Evolutionary conservation across 1,139 yeast genomes (phyloP).

Genomic region (Hyphopichia wangnamkhiaoensis): DNA sequence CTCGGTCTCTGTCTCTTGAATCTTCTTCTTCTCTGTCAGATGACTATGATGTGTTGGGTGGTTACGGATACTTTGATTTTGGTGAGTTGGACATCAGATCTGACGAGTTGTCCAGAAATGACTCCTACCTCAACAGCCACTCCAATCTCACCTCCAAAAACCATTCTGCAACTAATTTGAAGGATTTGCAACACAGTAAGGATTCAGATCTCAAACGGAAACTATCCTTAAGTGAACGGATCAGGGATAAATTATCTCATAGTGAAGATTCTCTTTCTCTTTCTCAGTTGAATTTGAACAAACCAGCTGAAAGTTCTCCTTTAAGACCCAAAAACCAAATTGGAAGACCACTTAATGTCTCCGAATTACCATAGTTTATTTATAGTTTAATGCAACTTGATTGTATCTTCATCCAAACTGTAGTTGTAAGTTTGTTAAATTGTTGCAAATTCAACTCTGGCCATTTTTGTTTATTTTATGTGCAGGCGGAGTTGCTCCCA

Average conservation of each 20-base stretch:
- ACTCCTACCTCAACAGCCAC: conserved; percentile 31
- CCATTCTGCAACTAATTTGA: conserved; percentile 34
- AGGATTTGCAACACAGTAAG: conserved; percentile 14
- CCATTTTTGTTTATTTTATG: no score
- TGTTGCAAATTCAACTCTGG: no score
- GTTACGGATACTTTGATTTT: conserved; percentile 76
- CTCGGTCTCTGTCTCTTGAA: conserved; percentile 1
- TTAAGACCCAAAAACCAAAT: conserved; percentile 15
- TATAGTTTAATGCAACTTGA: no score
- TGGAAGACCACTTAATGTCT: conserved; percentile 25
- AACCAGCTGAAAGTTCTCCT: background rate
- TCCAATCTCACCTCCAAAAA: conserved; percentile 27
- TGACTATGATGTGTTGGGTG: conserved; percentile 54
- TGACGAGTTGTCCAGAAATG: conserved; percentile 30
- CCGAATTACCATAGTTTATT: conserved; percentile 6
- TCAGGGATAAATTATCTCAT: conserved; percentile 36
- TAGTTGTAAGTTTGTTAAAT: no score
- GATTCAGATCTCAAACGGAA: conserved; percentile 26
- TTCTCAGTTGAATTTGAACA: background rate
- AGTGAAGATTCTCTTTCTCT: conserved; percentile 17
- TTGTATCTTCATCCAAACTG: background rate
- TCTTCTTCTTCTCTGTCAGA: conserved; percentile 9
- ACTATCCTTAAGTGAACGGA: conserved; percentile 32
- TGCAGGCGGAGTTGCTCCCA: no score
- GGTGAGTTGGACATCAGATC: conserved; percentile 50